Base-by-base conservation (phyloP, 768 basidiomycete genomes). In the Glaciozyma antarctica region DNA sequence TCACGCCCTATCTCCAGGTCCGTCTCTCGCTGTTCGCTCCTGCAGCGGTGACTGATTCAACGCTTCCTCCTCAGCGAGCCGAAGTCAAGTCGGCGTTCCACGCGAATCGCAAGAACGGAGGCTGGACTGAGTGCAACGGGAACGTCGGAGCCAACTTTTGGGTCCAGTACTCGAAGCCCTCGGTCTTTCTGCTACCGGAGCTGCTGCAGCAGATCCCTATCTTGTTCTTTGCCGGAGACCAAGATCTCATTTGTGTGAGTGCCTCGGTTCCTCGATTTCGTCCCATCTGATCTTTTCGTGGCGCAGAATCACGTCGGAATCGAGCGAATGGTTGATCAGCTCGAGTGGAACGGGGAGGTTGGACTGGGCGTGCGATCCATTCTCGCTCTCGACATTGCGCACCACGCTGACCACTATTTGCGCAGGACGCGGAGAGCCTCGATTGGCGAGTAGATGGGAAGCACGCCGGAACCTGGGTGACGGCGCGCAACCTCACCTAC, bases 221-320 rank as follows among this genome's bases (percentile, higher is more conserved):
- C n/a, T 75, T 99, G 69, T 80, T 99, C 54, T 99, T 95, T 72
- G 90, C 85, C 0, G 95, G 95, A 9, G 92, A 95, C 75, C 88
- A 97, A 76, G 95, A 98, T 75, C 78, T 92, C 51, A 95, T 99
- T 67, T 98, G 95, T 79, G 63, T 65, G 52, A 48, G 67, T 61
- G 32, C 21, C 51, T 43, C 22, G 22, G 10, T 4, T 16, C 32
- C 26, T 10, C 32, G 15, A 17, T 16, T 5, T 10, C 22, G 55
- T 49, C 4, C 21, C 32, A 21, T 30, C 47, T 54, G 54, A 61
- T 19, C 12, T 16, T 22, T 22, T 3, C 12, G 16, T n/a, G 7
- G 21, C 48, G 41, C 64, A 69, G 68, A 98, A 98, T 76, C 87
- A 95, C 75, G 80, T 93, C 59, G 95, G 95, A 5, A 80, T 90